Base-by-base conservation (phyloP, 352 stramenopile genomes). In the Phytophthora agathidicida region DNA sequence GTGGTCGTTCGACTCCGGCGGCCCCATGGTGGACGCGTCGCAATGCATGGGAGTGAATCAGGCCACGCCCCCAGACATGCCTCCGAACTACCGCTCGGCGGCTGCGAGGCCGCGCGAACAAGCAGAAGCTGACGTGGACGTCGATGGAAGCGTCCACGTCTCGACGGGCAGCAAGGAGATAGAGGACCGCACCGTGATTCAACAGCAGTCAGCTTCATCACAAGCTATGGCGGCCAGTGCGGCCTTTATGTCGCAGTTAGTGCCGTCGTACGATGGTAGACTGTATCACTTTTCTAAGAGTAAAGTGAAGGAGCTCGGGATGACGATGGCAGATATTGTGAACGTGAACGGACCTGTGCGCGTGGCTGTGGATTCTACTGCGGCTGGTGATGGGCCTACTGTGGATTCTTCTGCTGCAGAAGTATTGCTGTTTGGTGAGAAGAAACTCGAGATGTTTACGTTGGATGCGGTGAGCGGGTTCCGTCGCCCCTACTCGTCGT, bases 1-100 rank as follows among this genome's bases (percentile, higher is more conserved):
- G 35, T 93, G 84, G 81, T 88, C 75, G 22, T 92, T 94, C 38
- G 83, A 94, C 66, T 92, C 85, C 20, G 85, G 85, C 36, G 83
- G 85, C 58, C 78, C 85, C 22, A 92, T 94, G 77, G 82, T 94
- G 58, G 72, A 88, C 60, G 84, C 76, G 44, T 81, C 82, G 23
- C 65, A 61, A 42, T 89, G 82, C 60, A 14, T 62, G 36, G 24
- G 32, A 1, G 41, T 55, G 9, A 42, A 47, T 41, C 39, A 41
- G 13, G 62, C 39, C 31, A 53, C 39, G n/a, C 2, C 38, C 8
- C 20, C 39, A 19, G 39, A 62, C 7, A 52, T 62, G 50, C 47
- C 60, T 7, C 37, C 51, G 3, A 49, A 19, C 8, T 63, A 67
- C 16, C 50, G 52, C 26, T 56, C 65, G 10, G n/a, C 48, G 0